phyloP scores from a whole-genome alignment of 164 flowering plant genomes.

The Berberis vulgaris region DNA sequence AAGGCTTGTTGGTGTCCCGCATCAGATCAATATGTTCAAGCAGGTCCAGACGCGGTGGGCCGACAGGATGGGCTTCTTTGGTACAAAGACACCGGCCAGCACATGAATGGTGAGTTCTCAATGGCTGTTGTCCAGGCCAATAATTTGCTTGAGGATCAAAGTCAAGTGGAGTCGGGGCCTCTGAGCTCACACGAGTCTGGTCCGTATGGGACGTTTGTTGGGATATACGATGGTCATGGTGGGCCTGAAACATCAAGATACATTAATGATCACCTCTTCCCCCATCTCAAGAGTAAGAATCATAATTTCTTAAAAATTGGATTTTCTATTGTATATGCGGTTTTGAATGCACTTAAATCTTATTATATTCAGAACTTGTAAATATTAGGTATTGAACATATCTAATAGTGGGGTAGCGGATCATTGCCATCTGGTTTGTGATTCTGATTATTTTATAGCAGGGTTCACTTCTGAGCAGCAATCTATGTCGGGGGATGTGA shows the following conservation, averaged over 20 bases:
- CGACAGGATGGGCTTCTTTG: constrained; percentile 72
- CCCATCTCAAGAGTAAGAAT: constrained; percentile 64
- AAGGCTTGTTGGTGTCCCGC: constrained; percentile 57
- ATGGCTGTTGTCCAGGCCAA: constrained; percentile 89
- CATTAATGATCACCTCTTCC: constrained; percentile 62
- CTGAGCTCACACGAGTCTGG: constrained; percentile 54
- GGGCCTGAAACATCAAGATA: constrained; percentile 81
- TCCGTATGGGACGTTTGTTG: constrained; percentile 71
- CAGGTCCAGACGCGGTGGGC: constrained; percentile 44
- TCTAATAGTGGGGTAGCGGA: not conserved
- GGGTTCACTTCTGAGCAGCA: constrained; percentile 61
- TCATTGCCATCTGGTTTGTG: not conserved
- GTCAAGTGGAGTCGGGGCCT: constrained; percentile 71
- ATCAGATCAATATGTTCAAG: constrained; percentile 35
- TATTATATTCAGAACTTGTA: too few relatives aligned
- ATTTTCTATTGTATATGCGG: too few relatives aligned
- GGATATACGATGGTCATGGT: constrained; percentile 83
- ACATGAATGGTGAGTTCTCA: constrained; percentile 63
- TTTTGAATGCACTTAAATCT: too few relatives aligned
- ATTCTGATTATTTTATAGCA: constrained; percentile 10
- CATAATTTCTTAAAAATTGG: not conserved
- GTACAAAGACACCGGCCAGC: constrained; percentile 81
- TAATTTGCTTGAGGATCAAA: constrained; percentile 75
- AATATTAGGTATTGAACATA: too few relatives aligned
- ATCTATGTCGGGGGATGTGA: constrained; percentile 61